Evolutionary conservation across 352 stramenopile genomes (phyloP).

Genomic region (Pythium phragmiticola): DNA sequence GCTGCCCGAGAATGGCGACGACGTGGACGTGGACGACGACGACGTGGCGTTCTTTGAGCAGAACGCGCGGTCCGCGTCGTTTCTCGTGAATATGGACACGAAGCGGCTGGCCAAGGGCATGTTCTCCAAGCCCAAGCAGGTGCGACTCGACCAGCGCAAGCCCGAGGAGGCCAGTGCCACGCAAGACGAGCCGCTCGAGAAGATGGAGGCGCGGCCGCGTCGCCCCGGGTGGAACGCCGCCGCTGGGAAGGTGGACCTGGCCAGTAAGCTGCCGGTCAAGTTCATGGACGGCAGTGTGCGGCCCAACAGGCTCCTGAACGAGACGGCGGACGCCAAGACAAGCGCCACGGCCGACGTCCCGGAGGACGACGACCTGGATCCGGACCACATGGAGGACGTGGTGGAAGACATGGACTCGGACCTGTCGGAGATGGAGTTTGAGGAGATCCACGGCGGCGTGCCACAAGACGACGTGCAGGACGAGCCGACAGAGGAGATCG

Average conservation of each 20-base stretch:
- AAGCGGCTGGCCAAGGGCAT: slow-evolving; percentile 48
- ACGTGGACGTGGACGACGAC: slow-evolving; percentile 74
- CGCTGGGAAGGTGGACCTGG: slow-evolving; percentile 51
- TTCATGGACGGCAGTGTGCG: slow-evolving; percentile 86
- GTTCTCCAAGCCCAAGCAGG: slow-evolving; percentile 39
- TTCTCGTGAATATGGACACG: slow-evolving; percentile 78
- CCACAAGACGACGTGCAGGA: neutral
- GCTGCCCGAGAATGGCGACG: slow-evolving; percentile 39
- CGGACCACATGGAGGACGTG: slow-evolving; percentile 35
- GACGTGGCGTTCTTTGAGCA: slow-evolving; percentile 78
- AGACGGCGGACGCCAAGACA: slow-evolving; percentile 27
- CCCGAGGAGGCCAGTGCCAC: slow-evolving; percentile 26
- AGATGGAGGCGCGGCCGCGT: slow-evolving; percentile 70
- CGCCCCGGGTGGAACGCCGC: slow-evolving; percentile 59
- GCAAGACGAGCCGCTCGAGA: slow-evolving; percentile 58
- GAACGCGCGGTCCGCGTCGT: slow-evolving; percentile 68
- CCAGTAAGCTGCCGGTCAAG: slow-evolving; percentile 81
- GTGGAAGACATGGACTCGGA: slow-evolving; percentile 58
- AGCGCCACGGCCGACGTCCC: slow-evolving; percentile 27
- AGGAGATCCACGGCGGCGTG: slow-evolving; percentile 53
- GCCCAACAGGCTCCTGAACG: slow-evolving; percentile 64
- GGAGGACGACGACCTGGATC: slow-evolving; percentile 36
- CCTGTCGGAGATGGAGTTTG: slow-evolving; percentile 82
- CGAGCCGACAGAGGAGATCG: slow-evolving; percentile 39
- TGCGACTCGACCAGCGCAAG: slow-evolving; percentile 29